phyloP scores from a whole-genome alignment of 2,329 filamentous ascomycete genomes.

The Penicillium sp. region DNA sequence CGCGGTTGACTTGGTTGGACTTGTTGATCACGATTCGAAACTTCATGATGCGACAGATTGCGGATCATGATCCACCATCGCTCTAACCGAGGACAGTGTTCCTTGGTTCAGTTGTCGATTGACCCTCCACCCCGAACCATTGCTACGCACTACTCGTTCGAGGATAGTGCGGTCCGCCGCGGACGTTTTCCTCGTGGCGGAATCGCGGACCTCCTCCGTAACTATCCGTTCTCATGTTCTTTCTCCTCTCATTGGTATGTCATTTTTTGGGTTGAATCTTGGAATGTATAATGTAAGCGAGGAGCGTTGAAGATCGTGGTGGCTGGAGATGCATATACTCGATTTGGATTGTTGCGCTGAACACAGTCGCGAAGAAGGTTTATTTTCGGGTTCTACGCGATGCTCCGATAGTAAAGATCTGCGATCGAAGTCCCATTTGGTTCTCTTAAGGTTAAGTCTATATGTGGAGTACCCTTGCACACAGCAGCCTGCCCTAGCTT shows the following conservation, averaged over 20 bases:
- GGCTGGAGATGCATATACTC: conserved; percentile 14
- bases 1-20: conserved; percentile 8
- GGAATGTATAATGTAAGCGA: too few relatives aligned
- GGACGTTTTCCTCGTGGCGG: conserved; percentile 18
- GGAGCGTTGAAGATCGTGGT: conserved; percentile 12
- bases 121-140: conserved; percentile 1
- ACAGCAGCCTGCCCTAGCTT: not conserved
- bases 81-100: conserved; percentile 5
- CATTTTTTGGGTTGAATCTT: too few relatives aligned
- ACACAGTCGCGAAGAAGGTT: not conserved
- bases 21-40: conserved; percentile 13
- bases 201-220: conserved; percentile 11
- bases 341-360: conserved; percentile 13
- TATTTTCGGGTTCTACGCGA: not conserved
- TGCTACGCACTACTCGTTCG: not conserved
- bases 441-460: not conserved
- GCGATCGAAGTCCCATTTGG: conserved; percentile 2
- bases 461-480: conserved; percentile 3
- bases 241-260: not conserved
- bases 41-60: conserved; percentile 12
- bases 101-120: not conserved
- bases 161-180: conserved; percentile 8
- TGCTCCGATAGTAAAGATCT: not conserved
- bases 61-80: conserved; percentile 20
- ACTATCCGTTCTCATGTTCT: not conserved